phyloP scores from a whole-genome alignment of 1,284 basidiomycete species.

The Ceraceosorus guamensis region DNA sequence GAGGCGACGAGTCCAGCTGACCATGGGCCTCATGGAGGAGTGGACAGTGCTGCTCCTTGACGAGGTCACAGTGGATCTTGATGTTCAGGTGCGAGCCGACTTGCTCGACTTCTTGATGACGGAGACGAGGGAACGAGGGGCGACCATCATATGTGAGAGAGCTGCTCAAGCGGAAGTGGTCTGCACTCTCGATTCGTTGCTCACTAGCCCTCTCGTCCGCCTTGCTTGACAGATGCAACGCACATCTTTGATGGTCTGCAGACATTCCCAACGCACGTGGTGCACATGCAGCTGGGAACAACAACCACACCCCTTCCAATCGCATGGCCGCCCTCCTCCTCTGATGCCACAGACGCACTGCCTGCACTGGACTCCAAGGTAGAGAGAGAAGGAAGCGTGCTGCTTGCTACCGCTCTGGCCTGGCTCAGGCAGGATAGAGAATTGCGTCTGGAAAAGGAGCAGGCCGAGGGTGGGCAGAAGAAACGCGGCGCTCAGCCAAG shows the following conservation, averaged over 20 bases:
- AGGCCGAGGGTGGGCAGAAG: conserved; percentile 4
- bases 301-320: conserved; percentile 29
- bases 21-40: conserved; percentile 90
- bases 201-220: too few species aligned
- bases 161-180: too few species aligned
- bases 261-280: conserved; percentile 43
- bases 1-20: conserved; percentile 83
- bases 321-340: conserved; percentile 33
- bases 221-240: conserved; percentile 27
- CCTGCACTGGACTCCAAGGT: conserved; percentile 2
- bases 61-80: conserved; percentile 98
- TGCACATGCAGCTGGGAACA: conserved; percentile 42
- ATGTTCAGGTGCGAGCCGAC: conserved; percentile 88
- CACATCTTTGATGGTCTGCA: conserved; percentile 48
- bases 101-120: conserved; percentile 76
- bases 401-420: conserved; percentile 34
- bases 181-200: not conserved
- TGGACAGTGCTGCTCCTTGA: conserved; percentile 92
- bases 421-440: conserved; percentile 44
- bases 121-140: conserved; percentile 72
- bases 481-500: too few species aligned
- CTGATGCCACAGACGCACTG: conserved; percentile 17
- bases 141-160: conserved; percentile 78
- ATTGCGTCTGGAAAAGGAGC: conserved; percentile 29
- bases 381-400: conserved; percentile 10